Conservation (phyloP, 495 filamentous ascomycete genomes). For the Aspergillus avenaceus region DNA sequence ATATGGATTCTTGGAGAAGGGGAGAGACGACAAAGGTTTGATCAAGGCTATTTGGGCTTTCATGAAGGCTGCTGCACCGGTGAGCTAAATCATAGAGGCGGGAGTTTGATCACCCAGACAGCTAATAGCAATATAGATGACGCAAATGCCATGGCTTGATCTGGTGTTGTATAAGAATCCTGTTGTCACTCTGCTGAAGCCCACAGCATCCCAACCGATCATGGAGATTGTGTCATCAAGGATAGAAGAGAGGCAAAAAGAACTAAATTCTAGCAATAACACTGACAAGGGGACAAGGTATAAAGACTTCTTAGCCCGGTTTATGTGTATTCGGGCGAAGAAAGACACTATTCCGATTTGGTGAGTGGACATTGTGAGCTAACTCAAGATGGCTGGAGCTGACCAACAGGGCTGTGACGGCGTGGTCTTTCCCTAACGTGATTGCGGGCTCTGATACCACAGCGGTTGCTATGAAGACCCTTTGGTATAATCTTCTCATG, state of each 20-base stretch:
- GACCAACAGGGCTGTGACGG: constrained; percentile 5
- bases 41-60: constrained; percentile 20
- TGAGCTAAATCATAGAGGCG: constrained; percentile 2
- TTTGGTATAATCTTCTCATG: constrained; percentile 30
- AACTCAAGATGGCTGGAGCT: not conserved
- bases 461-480: constrained; percentile 32
- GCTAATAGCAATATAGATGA: constrained; percentile 15
- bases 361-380: constrained; percentile 7
- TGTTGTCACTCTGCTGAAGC: not conserved
- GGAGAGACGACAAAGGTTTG: constrained; percentile 28
- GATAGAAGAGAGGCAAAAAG: constrained; percentile 1
- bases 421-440: constrained; percentile 33
- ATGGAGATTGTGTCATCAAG: not conserved
- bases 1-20: constrained; percentile 34
- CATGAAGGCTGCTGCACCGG: constrained; percentile 22
- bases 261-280: not conserved
- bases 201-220: not conserved
- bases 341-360: constrained; percentile 17
- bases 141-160: constrained; percentile 39
- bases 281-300: constrained; percentile 1
- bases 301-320: constrained; percentile 19
- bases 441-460: constrained; percentile 46
- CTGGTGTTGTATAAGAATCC: constrained; percentile 22
- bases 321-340: constrained; percentile 12
- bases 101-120: not conserved